Percentiles rank a stretch among this genome's conserved stretches.
phyloP scores from a whole-genome alignment of 1,284 basidiomycete species.

The Bondarzewia mesenterica region DNA sequence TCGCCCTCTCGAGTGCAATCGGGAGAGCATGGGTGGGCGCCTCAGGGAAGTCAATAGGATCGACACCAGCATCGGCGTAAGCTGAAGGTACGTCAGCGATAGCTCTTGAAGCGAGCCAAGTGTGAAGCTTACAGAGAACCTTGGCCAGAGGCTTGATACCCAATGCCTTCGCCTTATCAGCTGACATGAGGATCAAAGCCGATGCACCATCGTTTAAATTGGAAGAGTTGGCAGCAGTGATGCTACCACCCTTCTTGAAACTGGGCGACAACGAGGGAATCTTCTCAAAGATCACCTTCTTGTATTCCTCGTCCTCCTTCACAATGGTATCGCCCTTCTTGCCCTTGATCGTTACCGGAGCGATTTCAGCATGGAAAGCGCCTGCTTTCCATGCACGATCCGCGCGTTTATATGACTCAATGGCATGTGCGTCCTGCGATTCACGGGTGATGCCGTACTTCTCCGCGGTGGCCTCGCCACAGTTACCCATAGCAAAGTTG shows the following conservation, averaged over 20 bases:
- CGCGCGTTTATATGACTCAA: conserved; percentile 92
- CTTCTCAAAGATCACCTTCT: conserved; percentile 89
- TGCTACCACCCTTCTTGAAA: conserved; percentile 88
- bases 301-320: conserved; percentile 97
- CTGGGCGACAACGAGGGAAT: conserved; percentile 80
- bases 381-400: conserved; percentile 86
- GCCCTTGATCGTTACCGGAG: conserved; percentile 88
- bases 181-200: conserved; percentile 89
- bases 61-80: conserved; percentile 94
- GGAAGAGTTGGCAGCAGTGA: conserved; percentile 96
- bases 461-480: conserved; percentile 82
- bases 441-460: conserved; percentile 83
- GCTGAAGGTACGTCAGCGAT: conserved; percentile 39
- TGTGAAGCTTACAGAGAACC: conserved; percentile 65
- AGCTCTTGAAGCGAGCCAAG: conserved; percentile 10
- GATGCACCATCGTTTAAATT: conserved; percentile 97
- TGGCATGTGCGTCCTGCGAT: conserved; percentile 83
- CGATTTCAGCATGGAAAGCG: conserved; percentile 84
- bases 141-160: conserved; percentile 87
- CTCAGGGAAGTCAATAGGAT: conserved; percentile 95
- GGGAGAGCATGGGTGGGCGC: conserved; percentile 93
- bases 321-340: conserved; percentile 91
- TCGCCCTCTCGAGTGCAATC: conserved; percentile 81
- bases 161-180: conserved; percentile 83
- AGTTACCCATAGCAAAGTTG: conserved; percentile 95